Evolutionary conservation across 2,329 filamentous ascomycete species (phyloP).

Genomic region (Mycosphaerelloides madeirae): DNA sequence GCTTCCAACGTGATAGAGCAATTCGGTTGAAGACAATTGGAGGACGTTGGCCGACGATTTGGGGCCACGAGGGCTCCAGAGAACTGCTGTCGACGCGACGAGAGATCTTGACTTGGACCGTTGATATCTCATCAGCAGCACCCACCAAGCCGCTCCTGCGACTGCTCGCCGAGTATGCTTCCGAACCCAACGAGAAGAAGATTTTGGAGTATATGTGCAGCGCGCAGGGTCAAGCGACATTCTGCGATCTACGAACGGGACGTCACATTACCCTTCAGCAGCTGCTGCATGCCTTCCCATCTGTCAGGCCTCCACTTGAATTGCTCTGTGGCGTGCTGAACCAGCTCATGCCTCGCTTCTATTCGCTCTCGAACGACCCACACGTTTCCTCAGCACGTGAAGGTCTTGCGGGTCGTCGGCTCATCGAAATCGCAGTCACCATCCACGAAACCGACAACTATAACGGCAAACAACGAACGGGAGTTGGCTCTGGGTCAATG

Average conservation of each 20-base stretch:
- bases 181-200: slow-evolving; percentile 78
- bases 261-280: slow-evolving; percentile 80
- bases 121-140: slow-evolving; percentile 86
- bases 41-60: slow-evolving; percentile 94
- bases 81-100: slow-evolving; percentile 85
- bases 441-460: slow-evolving; percentile 84
- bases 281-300: slow-evolving; percentile 86
- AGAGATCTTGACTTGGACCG: slow-evolving; percentile 92
- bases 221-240: slow-evolving; percentile 82
- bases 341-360: slow-evolving; percentile 95
- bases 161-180: slow-evolving; percentile 77
- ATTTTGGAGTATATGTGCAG: slow-evolving; percentile 81
- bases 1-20: slow-evolving; percentile 76
- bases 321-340: slow-evolving; percentile 73
- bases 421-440: slow-evolving; percentile 95
- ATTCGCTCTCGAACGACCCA: slow-evolving; percentile 94
- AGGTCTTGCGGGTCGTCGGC: slow-evolving; percentile 65
- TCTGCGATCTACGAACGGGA: slow-evolving; percentile 88
- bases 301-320: slow-evolving; percentile 80
- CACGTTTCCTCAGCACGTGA: slow-evolving; percentile 68
- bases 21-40: slow-evolving; percentile 71
- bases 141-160: slow-evolving; percentile 85
- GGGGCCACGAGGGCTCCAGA: slow-evolving; percentile 83
- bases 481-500: slow-evolving; percentile 88
- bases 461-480: slow-evolving; percentile 62